Evolutionary conservation across 495 filamentous ascomycete species (phyloP).

Genomic region (Halenospora varia): DNA sequence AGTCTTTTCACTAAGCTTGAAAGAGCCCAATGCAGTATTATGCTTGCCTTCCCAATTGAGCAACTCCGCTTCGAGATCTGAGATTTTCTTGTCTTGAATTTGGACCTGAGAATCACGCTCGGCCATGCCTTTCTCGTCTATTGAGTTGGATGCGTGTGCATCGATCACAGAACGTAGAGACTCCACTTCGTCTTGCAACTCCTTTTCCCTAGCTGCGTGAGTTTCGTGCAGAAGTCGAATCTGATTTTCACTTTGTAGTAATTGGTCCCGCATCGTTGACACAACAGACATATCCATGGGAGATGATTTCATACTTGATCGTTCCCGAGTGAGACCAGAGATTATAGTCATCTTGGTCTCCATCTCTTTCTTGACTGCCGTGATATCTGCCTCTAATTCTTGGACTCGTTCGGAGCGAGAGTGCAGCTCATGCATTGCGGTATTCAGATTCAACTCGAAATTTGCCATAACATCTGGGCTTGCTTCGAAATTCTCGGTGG

Average conservation of each 20-base stretch:
- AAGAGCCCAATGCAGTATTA: conserved; percentile 59
- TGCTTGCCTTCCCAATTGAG: conserved; percentile 73
- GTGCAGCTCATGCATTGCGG: conserved; percentile 89
- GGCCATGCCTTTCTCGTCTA: not conserved
- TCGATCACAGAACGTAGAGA: conserved; percentile 56
- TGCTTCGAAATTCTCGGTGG: conserved; percentile 75
- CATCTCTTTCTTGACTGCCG: conserved; percentile 87
- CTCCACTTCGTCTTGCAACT: conserved; percentile 65
- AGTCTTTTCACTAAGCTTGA: conserved; percentile 69
- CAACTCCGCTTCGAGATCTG: conserved; percentile 71
- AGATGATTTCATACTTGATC: conserved; percentile 80
- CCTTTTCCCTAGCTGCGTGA: conserved; percentile 67
- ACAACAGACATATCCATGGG: conserved; percentile 92
- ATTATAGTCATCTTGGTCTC: conserved; percentile 93
- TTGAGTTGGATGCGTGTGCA: conserved; percentile 28
- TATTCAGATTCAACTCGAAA: conserved; percentile 87
- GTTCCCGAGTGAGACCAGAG: conserved; percentile 85
- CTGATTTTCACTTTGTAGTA: conserved; percentile 78
- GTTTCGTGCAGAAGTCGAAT: conserved; percentile 70
- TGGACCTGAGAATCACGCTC: conserved; percentile 3
- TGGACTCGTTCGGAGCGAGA: conserved; percentile 82
- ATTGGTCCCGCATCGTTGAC: conserved; percentile 79
- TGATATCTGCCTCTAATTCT: conserved; percentile 81
- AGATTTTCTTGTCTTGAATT: conserved; percentile 58
- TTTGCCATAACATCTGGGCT: conserved; percentile 83